Conservation (phyloP, 495 filamentous ascomycete species). For the Elaphomyces granulatus region DNA sequence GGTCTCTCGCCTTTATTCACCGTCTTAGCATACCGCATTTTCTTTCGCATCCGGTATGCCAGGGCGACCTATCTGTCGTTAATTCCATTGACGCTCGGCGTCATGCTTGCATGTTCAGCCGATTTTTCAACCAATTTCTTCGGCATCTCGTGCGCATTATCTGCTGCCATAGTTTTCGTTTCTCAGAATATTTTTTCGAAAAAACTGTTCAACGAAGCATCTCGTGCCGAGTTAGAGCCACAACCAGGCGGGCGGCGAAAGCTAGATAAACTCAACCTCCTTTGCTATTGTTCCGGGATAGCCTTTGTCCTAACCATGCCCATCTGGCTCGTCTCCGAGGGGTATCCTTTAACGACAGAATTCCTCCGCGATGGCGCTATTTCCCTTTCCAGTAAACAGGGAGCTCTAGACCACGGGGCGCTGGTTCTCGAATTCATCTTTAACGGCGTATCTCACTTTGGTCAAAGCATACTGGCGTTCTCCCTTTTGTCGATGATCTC, state of each 20-base stretch:
- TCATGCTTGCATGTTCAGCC: conserved; percentile 89
- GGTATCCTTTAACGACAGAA: conserved; percentile 45
- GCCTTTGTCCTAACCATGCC: conserved; percentile 85
- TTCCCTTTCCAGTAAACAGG: conserved; percentile 49
- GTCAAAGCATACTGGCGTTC: conserved; percentile 90
- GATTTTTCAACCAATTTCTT: conserved; percentile 76
- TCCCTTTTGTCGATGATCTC: conserved; percentile 80
- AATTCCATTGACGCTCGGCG: conserved; percentile 78
- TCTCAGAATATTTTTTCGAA: conserved; percentile 99
- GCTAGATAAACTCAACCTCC: conserved; percentile 89
- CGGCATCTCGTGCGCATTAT: conserved; percentile 74
- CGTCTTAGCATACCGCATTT: conserved; percentile 77
- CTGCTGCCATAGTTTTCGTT: conserved; percentile 85
- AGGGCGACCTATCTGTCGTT: conserved; percentile 83
- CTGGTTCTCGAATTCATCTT: conserved; percentile 80
- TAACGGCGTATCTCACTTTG: conserved; percentile 95
- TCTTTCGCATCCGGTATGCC: conserved; percentile 81
- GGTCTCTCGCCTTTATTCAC: conserved; percentile 96
- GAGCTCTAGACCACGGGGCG: conserved; percentile 61
- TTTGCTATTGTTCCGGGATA: conserved; percentile 88
- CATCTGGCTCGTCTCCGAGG: conserved; percentile 88
- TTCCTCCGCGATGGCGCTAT: conserved; percentile 42
- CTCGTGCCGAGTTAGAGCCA: conserved; percentile 60
- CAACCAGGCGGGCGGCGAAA: conserved; percentile 45
- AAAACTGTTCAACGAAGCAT: conserved; percentile 93